These are phyloP conservation scores for Globisporangium spiculum DNA, from an alignment of 352 stramenopile species.

Conservation along the genomic window DNA sequence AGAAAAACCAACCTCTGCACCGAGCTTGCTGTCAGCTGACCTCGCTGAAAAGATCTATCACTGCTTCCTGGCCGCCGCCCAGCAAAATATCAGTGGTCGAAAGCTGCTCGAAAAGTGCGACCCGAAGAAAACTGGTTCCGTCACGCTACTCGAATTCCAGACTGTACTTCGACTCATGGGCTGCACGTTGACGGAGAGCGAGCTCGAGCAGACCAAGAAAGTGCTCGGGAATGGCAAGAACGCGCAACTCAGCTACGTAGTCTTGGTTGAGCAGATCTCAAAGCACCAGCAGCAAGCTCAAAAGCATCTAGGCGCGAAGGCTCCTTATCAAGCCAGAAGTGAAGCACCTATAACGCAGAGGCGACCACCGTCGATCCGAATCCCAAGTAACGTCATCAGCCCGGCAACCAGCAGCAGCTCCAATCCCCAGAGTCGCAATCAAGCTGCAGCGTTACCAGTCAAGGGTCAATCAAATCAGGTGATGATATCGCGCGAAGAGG, in stretches of 20 bases:
- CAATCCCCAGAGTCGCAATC: neutral
- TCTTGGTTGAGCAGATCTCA: slow-evolving; percentile 46
- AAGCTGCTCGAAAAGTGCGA: slow-evolving; percentile 78
- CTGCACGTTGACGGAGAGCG: slow-evolving; percentile 45
- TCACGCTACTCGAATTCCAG: slow-evolving; percentile 68
- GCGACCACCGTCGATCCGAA: slow-evolving; percentile 4
- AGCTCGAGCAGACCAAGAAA: slow-evolving; percentile 52
- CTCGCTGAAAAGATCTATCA: slow-evolving; percentile 65
- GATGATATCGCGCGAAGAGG: slow-evolving; percentile 35
- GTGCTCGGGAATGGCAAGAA: slow-evolving; percentile 41
- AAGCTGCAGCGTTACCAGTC: neutral
- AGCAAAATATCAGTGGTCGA: slow-evolving; percentile 72
- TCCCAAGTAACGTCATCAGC: neutral
- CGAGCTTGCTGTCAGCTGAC: slow-evolving; percentile 12
- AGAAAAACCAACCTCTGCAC: neutral
- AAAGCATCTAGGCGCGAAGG: neutral
- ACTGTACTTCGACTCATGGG: slow-evolving; percentile 79
- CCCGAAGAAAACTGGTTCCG: slow-evolving; percentile 37
- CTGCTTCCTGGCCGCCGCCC: slow-evolving; percentile 61
- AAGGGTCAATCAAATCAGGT: neutral
- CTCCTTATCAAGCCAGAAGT: neutral
- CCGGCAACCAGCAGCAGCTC: neutral
- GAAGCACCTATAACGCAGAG: neutral
- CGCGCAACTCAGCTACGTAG: slow-evolving; percentile 48
- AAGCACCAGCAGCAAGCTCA: slow-evolving; percentile 25